These are phyloP conservation scores for Podosphaera leucotricha DNA, from an alignment of 2,329 filamentous ascomycete species.

Conservation along the genomic window DNA sequence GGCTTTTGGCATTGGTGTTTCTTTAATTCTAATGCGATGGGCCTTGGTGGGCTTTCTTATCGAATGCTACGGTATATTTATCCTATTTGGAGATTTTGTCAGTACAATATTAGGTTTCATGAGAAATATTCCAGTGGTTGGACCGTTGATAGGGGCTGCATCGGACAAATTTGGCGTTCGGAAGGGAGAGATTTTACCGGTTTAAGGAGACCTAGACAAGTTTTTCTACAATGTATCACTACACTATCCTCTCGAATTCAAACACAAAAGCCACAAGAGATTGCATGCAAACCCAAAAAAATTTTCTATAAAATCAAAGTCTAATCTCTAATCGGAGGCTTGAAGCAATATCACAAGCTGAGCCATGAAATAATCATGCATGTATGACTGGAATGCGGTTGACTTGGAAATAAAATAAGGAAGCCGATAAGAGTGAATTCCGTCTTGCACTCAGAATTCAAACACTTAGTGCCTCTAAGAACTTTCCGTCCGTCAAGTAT, in stretches of 20 bases:
- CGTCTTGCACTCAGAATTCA: background rate
- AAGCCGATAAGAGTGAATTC: too few relatives aligned
- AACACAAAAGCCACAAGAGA: background rate
- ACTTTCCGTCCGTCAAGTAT: constrained; percentile 1
- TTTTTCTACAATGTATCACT: background rate
- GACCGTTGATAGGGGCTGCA: constrained; percentile 56
- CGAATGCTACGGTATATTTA: constrained; percentile 78
- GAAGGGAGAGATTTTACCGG: constrained; percentile 54
- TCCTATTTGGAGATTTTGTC: constrained; percentile 90
- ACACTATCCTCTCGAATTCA: background rate
- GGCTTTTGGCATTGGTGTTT: constrained; percentile 63
- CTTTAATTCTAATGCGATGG: constrained; percentile 75
- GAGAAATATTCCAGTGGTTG: constrained; percentile 61
- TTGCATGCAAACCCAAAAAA: too few relatives aligned
- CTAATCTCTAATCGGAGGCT: too few relatives aligned
- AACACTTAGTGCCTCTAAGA: background rate
- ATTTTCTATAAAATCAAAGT: too few relatives aligned
- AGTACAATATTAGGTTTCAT: constrained; percentile 79
- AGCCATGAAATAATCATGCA: too few relatives aligned
- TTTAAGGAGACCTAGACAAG: constrained; percentile 22
- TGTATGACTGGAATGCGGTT: too few relatives aligned
- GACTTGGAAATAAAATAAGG: too few relatives aligned
- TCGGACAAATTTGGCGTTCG: constrained; percentile 49
- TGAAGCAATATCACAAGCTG: too few relatives aligned
- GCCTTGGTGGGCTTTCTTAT: constrained; percentile 74